phyloP scores from a whole-genome alignment of 2,329 filamentous ascomycete genomes.

The Phaeosphaeriaceae sp. region DNA sequence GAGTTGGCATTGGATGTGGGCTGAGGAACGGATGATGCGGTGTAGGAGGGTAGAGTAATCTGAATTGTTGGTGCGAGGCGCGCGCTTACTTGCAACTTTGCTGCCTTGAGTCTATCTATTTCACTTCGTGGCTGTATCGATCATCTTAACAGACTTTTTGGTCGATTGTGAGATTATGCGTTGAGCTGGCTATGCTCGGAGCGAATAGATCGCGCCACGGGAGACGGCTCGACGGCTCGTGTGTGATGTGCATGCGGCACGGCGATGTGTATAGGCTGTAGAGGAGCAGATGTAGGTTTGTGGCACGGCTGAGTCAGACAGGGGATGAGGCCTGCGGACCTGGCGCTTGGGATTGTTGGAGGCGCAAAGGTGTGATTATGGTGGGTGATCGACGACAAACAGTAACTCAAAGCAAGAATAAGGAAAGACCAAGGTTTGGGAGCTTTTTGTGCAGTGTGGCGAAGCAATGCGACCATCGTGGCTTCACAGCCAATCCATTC shows the following conservation, averaged over 20 bases:
- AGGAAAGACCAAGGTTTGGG: not conserved
- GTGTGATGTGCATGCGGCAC: constrained; percentile 6
- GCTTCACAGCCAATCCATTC: not conserved
- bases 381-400: not conserved
- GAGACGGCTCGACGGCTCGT: not conserved
- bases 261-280: not conserved
- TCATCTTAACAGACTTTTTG: not conserved
- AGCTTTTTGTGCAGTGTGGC: not conserved
- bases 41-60: no score
- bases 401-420: not conserved
- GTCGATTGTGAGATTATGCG: not conserved
- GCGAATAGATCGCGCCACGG: not conserved
- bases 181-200: not conserved
- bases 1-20: not conserved
- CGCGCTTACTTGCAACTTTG: not conserved
- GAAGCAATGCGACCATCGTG: not conserved
- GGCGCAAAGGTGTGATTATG: not conserved
- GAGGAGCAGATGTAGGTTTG: not conserved
- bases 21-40: not conserved
- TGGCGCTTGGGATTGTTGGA: constrained; percentile 1
- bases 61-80: no score
- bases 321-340: not conserved
- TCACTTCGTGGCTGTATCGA: not conserved
- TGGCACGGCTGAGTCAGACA: constrained; percentile 3
- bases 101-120: not conserved